phyloP scores from a whole-genome alignment of 345 rosid species.

The Anacardium occidentale region DNA sequence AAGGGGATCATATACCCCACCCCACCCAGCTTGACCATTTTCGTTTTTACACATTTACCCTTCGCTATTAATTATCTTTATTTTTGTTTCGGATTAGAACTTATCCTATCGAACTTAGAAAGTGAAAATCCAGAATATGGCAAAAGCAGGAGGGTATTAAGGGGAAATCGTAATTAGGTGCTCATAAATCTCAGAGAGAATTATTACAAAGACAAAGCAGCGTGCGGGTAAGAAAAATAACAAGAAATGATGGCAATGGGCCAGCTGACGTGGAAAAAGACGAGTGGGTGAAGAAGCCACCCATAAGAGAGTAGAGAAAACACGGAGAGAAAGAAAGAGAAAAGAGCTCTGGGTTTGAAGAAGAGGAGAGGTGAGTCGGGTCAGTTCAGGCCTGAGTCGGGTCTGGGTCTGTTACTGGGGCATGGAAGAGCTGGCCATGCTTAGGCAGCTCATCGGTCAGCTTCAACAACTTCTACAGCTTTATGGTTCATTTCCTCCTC shows the following conservation, averaged over 20 bases:
- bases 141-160: conserved; percentile 1
- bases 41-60: conserved; percentile 7
- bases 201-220: conserved; percentile 37
- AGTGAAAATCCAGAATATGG: too few relatives aligned
- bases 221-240: conserved; percentile 52
- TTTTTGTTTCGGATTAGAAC: too few relatives aligned
- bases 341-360: not conserved
- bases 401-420: conserved; percentile 28
- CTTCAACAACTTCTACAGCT: conserved; percentile 76
- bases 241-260: conserved; percentile 38
- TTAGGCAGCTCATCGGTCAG: conserved; percentile 93
- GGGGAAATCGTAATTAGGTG: conserved; percentile 10
- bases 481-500: conserved; percentile 64
- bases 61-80: not conserved
- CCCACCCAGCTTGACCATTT: not conserved
- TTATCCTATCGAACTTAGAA: too few relatives aligned
- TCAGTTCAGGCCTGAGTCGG: not conserved
- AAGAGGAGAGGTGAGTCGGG: not conserved
- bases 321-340: not conserved
- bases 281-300: conserved; percentile 35
- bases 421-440: conserved; percentile 98
- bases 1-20: conserved; percentile 14
- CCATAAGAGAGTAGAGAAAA: conserved; percentile 24
- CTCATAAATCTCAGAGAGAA: conserved; percentile 12
- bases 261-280: conserved; percentile 48